These are phyloP conservation scores for Curvularia spicifera DNA, from an alignment of 2,329 filamentous ascomycete species.

Conservation along the genomic window DNA sequence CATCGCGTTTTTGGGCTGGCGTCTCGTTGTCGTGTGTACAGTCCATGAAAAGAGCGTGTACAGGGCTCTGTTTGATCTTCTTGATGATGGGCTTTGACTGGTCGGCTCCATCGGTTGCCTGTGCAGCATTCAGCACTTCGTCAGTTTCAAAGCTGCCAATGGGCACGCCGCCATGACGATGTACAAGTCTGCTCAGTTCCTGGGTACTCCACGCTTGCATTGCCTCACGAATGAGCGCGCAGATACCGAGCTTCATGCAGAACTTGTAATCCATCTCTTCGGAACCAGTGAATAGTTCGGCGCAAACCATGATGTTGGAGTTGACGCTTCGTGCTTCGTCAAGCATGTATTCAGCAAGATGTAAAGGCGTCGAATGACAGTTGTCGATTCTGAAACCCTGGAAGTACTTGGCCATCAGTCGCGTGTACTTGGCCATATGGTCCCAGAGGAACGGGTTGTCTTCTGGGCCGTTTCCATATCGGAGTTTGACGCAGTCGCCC, in stretches of 20 bases:
- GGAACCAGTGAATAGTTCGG: slow-evolving; percentile 93
- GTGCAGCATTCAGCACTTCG: slow-evolving; percentile 72
- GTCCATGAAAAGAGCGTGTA: slow-evolving; percentile 97
- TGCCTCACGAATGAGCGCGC: slow-evolving; percentile 90
- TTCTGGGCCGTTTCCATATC: slow-evolving; percentile 79
- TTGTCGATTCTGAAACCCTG: slow-evolving; percentile 97
- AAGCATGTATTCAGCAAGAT: slow-evolving; percentile 92
- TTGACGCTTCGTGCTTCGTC: slow-evolving; percentile 90
- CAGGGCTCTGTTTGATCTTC: slow-evolving; percentile 82
- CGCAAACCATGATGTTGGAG: slow-evolving; percentile 88
- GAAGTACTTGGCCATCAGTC: slow-evolving; percentile 92
- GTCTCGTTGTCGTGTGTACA: slow-evolving; percentile 99
- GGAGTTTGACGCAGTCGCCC: slow-evolving; percentile 97
- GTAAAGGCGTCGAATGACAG: slow-evolving; percentile 93
- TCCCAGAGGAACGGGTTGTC: slow-evolving; percentile 96
- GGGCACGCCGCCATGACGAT: slow-evolving; percentile 89
- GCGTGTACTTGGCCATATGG: slow-evolving; percentile 91
- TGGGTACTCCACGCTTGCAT: slow-evolving; percentile 98
- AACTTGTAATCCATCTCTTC: slow-evolving; percentile 97
- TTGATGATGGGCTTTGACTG: slow-evolving; percentile 62
- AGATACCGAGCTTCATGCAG: slow-evolving; percentile 88
- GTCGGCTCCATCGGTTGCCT: slow-evolving; percentile 38
- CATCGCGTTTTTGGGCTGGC: slow-evolving; percentile 92
- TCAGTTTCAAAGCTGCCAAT: slow-evolving; percentile 98
- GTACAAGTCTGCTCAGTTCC: slow-evolving; percentile 90